These are phyloP conservation scores for Pyricularia sp. DNA, from an alignment of 2,329 filamentous ascomycete genomes.

Conservation along the genomic window DNA sequence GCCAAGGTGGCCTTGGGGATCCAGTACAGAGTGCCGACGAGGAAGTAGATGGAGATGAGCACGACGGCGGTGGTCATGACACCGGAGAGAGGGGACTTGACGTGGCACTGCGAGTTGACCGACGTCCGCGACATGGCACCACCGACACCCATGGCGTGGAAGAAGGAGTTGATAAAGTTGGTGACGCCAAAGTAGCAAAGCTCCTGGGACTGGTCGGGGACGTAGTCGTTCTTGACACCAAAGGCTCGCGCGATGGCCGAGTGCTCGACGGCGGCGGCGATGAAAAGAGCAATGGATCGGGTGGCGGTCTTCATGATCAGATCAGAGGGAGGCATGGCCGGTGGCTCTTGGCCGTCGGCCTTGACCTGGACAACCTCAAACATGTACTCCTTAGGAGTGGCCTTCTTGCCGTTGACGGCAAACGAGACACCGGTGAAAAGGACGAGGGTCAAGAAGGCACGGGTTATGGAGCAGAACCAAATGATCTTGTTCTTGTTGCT, in stretches of 20 bases:
- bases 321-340: slow-evolving; percentile 32
- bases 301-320: slow-evolving; percentile 44
- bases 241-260: slow-evolving; percentile 57
- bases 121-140: slow-evolving; percentile 60
- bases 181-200: slow-evolving; percentile 52
- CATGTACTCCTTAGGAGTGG: slow-evolving; percentile 29
- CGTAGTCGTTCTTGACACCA: slow-evolving; percentile 51
- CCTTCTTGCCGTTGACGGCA: slow-evolving; percentile 45
- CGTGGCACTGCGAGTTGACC: slow-evolving; percentile 55
- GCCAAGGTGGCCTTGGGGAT: slow-evolving; percentile 57
- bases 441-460: slow-evolving; percentile 50
- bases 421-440: slow-evolving; percentile 57
- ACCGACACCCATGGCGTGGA: slow-evolving; percentile 53
- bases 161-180: slow-evolving; percentile 57
- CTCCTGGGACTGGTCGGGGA: slow-evolving; percentile 55
- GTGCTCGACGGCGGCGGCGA: slow-evolving; percentile 53
- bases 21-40: slow-evolving; percentile 54
- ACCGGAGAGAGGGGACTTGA: slow-evolving; percentile 52
- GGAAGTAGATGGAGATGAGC: slow-evolving; percentile 50
- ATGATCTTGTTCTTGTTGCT: slow-evolving; percentile 47
- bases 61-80: slow-evolving; percentile 52
- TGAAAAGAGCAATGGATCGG: slow-evolving; percentile 49
- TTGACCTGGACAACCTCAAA: slow-evolving; percentile 50
- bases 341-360: slow-evolving; percentile 41
- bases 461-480: slow-evolving; percentile 49